These are phyloP conservation scores for Neurospora crassa DNA, from an alignment of 2,329 filamentous ascomycete genomes.

Conservation along the genomic window DNA sequence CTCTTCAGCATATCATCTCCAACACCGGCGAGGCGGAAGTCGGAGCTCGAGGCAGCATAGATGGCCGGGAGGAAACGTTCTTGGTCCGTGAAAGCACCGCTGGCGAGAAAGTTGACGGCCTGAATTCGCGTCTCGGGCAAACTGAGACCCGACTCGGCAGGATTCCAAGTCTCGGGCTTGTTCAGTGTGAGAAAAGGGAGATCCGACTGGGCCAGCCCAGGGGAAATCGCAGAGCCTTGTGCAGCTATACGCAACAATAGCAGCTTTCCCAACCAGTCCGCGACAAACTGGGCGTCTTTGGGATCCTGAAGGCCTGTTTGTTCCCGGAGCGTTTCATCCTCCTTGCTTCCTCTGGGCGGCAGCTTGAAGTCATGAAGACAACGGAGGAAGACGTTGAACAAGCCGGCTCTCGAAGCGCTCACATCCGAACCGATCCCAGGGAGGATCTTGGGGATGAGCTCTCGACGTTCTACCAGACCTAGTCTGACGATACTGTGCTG, in stretches of 20 bases:
- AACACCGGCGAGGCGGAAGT: constrained; percentile 71
- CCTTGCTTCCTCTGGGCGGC: constrained; percentile 67
- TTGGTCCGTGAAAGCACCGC: constrained; percentile 73
- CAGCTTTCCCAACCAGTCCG: constrained; percentile 67
- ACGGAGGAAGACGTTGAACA: constrained; percentile 77
- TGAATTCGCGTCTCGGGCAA: constrained; percentile 61
- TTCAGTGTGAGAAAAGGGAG: constrained; percentile 59
- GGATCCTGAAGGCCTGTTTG: constrained; percentile 55
- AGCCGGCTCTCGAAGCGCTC: constrained; percentile 40
- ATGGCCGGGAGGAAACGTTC: constrained; percentile 79
- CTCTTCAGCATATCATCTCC: constrained; percentile 86
- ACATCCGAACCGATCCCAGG: constrained; percentile 52
- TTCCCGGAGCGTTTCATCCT: constrained; percentile 60
- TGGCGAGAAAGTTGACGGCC: constrained; percentile 64
- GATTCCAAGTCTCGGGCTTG: constrained; percentile 61
- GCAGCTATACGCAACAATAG: constrained; percentile 42
- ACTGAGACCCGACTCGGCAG: constrained; percentile 51
- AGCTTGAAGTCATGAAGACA: constrained; percentile 62
- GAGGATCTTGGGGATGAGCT: constrained; percentile 62
- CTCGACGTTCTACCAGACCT: constrained; percentile 51
- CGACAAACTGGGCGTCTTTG: constrained; percentile 64
- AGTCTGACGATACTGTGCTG: constrained; percentile 61
- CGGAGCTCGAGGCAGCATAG: constrained; percentile 72
- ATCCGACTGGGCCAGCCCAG: constrained; percentile 56
- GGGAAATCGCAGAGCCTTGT: constrained; percentile 15